Base-by-base conservation (phyloP, 306 rosid genomes). In the Lathyrus tuberosus region DNA sequence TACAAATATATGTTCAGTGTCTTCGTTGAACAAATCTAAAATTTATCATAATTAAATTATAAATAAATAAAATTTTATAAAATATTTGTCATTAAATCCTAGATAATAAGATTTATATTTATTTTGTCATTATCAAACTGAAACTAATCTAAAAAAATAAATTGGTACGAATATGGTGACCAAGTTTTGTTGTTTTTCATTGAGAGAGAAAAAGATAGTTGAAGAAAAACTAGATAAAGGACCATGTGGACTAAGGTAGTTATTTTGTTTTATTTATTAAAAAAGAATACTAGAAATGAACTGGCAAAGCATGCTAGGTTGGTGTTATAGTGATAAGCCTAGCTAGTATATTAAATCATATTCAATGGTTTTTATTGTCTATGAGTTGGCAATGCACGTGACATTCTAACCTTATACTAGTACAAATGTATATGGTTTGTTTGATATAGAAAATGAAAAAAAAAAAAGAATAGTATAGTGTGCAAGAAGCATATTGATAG, bases 351-450 rank as follows among this genome's bases (percentile, higher is more conserved):
- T 57, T 62, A 65, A 73, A 71, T 69, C 54, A 62, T 70, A 59
- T 30, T 54, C 38, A 79, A 67, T 56, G 67, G 40, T 65, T 73
- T 73, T 30, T 37, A 70, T 67, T 75, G 79, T 77, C 69, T 67
- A 83, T 84, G 83, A 82, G 97, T 82, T 88, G 96, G 84, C 89
- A 80, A 28, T 51, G 88, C 96, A 88, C 86, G 89, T 88, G 85
- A 81, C 70, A 61, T 57, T 70, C 24, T 1, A 48, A 61, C 20
- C 44, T 61, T 35, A 37, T 35, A 33, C 38, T 33, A 65, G 75
- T 57, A 68, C 44, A 65, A 31, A 62, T 38, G 33, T 1, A 46
- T 18, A 33, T 14, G n/a, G 8, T 61, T 15, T 47, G 52, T 46
- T 15, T 46, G 52, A 14, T 46, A 46, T 5, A 40, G 51, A 72